Conservation (phyloP, 805 yeast genomes). For the Wickerhamomyces rabaulensis region DNA sequence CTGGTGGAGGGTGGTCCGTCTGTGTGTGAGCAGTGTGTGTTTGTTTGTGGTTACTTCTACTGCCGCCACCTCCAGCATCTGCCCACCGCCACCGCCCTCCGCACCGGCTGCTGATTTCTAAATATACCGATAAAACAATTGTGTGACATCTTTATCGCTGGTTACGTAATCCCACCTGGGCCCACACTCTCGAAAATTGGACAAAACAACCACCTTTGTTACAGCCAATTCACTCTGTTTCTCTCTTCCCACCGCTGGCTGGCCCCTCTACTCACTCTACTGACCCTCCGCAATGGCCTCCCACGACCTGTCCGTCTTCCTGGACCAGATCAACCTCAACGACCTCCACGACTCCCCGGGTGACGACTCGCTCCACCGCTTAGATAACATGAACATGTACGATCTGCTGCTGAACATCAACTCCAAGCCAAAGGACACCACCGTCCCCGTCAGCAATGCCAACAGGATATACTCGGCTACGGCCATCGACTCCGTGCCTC, state of each 20-base stretch:
- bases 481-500: conserved; percentile 2
- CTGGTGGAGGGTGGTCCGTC: too few relatives aligned
- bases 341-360: not conserved
- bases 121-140: too few relatives aligned
- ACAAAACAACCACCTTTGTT: not conserved
- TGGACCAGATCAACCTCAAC: not conserved
- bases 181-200: not conserved
- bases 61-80: too few relatives aligned
- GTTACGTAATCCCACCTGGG: not conserved
- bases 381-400: not conserved
- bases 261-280: not conserved
- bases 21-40: too few relatives aligned
- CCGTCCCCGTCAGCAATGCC: not conserved
- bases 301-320: not conserved
- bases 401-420: not conserved
- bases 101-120: too few relatives aligned
- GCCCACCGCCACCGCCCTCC: too few relatives aligned
- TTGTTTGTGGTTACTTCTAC: too few relatives aligned
- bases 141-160: not conserved
- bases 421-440: not conserved
- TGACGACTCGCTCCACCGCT: not conserved
- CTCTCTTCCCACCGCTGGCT: not conserved
- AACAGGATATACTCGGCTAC: not conserved
- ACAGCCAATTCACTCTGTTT: not conserved
- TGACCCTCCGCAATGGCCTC: not conserved